phyloP scores from a whole-genome alignment of 352 stramenopile species.

The Phytophthora macrochlamydospora region DNA sequence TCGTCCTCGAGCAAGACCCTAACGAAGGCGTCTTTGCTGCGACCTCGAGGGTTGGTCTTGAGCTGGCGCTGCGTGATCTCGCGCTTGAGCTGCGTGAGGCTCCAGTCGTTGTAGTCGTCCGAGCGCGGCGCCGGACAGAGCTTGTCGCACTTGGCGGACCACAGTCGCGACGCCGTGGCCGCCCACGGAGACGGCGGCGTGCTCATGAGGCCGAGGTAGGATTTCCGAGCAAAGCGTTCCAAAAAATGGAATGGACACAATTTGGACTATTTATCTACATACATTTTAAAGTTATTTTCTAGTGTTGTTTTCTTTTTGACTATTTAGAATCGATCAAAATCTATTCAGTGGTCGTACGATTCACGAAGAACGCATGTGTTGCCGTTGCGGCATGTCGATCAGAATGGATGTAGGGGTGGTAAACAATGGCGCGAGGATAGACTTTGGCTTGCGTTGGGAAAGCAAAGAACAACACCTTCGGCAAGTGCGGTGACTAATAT shows the following conservation, averaged over 20 bases:
- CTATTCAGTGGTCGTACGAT: no score
- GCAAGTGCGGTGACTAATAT: no score
- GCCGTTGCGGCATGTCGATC: no score
- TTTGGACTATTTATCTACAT: not conserved
- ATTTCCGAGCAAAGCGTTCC: not conserved
- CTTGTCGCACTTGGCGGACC: slow-evolving; percentile 49
- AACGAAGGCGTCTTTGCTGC: slow-evolving; percentile 58
- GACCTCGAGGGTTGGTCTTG: slow-evolving; percentile 45
- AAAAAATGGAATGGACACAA: not conserved
- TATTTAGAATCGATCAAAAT: no score
- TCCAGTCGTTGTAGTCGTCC: slow-evolving; percentile 64
- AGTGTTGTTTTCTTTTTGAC: no score
- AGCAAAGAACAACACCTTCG: no score
- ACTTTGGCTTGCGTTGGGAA: no score
- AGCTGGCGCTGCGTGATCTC: slow-evolving; percentile 60
- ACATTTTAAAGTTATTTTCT: not conserved
- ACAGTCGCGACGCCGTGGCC: slow-evolving; percentile 41
- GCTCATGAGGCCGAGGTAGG: slow-evolving; percentile 21
- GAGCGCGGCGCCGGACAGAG: slow-evolving; percentile 46
- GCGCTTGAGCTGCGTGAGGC: slow-evolving; percentile 53
- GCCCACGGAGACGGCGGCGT: slow-evolving; percentile 22
- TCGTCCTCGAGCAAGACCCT: slow-evolving; percentile 41
- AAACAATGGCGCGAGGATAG: no score
- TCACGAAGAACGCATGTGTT: no score
- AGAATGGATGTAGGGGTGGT: no score